phyloP scores from a whole-genome alignment of 140 eudicot genomes.

The Senecio squalidus region DNA sequence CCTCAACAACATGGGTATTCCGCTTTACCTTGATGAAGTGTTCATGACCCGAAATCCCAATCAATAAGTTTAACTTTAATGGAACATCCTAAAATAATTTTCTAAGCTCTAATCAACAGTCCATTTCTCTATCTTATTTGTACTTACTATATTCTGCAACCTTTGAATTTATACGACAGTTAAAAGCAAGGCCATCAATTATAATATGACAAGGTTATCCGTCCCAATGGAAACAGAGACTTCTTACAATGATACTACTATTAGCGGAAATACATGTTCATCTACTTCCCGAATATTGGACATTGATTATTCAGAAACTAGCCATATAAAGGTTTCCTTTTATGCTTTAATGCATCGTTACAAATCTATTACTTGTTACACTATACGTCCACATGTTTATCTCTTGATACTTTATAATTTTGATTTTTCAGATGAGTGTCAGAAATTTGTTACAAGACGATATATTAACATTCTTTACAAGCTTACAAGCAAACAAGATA shows the following conservation, averaged over 20 bases:
- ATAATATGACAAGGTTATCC: constrained; percentile 40
- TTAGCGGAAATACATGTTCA: constrained; percentile 36
- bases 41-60: too few relatives aligned
- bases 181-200: constrained; percentile 43
- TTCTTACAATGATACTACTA: constrained; percentile 31
- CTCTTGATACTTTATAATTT: constrained; percentile 6
- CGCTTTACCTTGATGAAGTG: too few relatives aligned
- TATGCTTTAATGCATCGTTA: not conserved
- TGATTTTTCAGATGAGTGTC: constrained; percentile 39
- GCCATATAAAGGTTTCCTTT: constrained; percentile 34
- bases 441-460: constrained; percentile 29
- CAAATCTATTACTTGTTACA: not conserved
- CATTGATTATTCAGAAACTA: constrained; percentile 40
- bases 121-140: not conserved
- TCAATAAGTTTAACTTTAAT: not conserved
- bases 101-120: not conserved
- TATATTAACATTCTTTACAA: constrained; percentile 34
- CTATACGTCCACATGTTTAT: not conserved
- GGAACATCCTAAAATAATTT: not conserved
- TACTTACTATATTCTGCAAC: not conserved
- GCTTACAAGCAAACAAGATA: constrained; percentile 45
- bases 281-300: constrained; percentile 44
- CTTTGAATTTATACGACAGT: constrained; percentile 37
- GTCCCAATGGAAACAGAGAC: constrained; percentile 46
- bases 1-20: too few relatives aligned